Base-by-base conservation (phyloP, 345 rosid genomes). In the Iberis pinnata region DNA sequence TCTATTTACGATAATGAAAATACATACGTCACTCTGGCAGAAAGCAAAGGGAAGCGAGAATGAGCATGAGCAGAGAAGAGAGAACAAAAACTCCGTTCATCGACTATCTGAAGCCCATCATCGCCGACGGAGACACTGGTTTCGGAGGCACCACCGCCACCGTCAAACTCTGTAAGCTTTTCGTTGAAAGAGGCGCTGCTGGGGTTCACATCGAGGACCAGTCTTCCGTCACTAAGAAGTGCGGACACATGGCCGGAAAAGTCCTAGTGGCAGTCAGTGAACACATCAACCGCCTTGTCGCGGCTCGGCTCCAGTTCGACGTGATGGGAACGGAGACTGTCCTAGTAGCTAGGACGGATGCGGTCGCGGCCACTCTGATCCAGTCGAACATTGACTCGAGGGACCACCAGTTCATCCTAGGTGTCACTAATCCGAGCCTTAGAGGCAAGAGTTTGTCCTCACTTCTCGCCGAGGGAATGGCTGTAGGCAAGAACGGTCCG, bases 191-290 rank as follows among this genome's bases (percentile, higher is more conserved):
- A 8, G 97, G 94, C 0, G 95, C 97, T 3, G 99, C 94, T 5
- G 97, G 94, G 3, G 97, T 93, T 22, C 97, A 88, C 65, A 75
- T 93, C 19, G 97, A 93, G 70, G 99, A 93, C 52, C 95, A 93
- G 75, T 83, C 92, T 3, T 93, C 99, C 2, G 83, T 86, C 18
- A 88, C 97, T 53, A 93, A 93, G 64, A 86, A 88, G 72, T 88
- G 97, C 7, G 95, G 95, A 31, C 97, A 93, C 71, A 86, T 88
- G 97, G 95, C 97, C 3, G 95, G 95, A 11, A 93, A 88, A 63
- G 97, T 93, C 27, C 89, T 93, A 3, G 99, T 93, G 37, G 87
- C 97, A 0, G 75, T 88, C 16, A 86, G 84, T 33, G 99, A 88
- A 55, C 97, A 93, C 61, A 82, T 88, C 39, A 88, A 88, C 59